phyloP scores from a whole-genome alignment of 352 stramenopile genomes.

The Paralagenidium karlingii region DNA sequence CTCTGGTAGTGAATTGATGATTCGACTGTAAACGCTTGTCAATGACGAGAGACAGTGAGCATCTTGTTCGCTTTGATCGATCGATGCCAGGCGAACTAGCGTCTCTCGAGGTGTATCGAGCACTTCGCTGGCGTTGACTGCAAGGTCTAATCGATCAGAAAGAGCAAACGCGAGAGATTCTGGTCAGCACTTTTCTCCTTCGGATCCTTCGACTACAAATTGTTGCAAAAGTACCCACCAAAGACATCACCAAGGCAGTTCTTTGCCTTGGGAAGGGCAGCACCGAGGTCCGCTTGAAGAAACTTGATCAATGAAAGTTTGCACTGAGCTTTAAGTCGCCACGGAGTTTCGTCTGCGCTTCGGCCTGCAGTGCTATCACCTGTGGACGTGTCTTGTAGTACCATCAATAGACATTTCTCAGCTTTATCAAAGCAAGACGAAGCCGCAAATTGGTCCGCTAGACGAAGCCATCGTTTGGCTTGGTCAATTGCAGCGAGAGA shows the following conservation, averaged over 20 bases:
- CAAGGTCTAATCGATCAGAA: too few relatives aligned
- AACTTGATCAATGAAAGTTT: conserved; percentile 16
- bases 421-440: conserved; percentile 16
- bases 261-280: not conserved
- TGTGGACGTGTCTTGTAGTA: not conserved
- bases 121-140: too few relatives aligned
- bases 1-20: too few relatives aligned
- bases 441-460: conserved; percentile 7
- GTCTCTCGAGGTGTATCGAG: conserved; percentile 10
- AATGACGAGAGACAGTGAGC: conserved; percentile 8
- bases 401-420: conserved; percentile 6
- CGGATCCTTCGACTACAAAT: conserved; percentile 8
- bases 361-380: not conserved
- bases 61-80: conserved; percentile 12
- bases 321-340: conserved; percentile 5
- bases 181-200: too few relatives aligned
- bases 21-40: too few relatives aligned
- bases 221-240: not conserved
- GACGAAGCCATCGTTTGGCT: conserved; percentile 1
- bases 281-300: conserved; percentile 11
- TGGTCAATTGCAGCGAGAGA: not conserved
- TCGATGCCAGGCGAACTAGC: conserved; percentile 8
- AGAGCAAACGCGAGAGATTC: too few relatives aligned
- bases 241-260: conserved; percentile 3
- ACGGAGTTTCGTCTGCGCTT: not conserved